phyloP scores from a whole-genome alignment of 139 green algal species.

The Dunaliella primolecta region DNA sequence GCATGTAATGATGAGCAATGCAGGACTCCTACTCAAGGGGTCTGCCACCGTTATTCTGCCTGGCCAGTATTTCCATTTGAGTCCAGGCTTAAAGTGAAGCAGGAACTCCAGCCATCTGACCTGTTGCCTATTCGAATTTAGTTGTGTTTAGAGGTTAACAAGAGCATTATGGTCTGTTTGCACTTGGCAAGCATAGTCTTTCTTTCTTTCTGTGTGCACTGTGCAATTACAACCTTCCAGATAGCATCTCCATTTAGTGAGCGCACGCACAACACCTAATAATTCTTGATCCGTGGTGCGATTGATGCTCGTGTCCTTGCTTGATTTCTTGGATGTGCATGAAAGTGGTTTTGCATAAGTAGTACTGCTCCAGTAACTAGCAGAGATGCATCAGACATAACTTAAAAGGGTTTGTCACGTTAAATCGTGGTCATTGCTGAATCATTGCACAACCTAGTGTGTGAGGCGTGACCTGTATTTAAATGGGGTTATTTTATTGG shows the following conservation, averaged over 20 bases:
- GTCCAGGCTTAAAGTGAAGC: neutral
- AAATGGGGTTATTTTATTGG: too few species aligned
- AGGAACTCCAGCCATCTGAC: neutral
- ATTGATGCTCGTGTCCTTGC: slow-evolving; percentile 20
- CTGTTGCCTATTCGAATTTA: neutral
- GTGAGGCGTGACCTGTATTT: too few species aligned
- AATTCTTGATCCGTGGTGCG: slow-evolving; percentile 27
- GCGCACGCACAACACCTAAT: neutral
- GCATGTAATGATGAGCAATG: too few species aligned
- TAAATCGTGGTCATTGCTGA: too few species aligned
- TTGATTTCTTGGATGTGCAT: slow-evolving; percentile 25
- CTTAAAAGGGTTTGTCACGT: too few species aligned
- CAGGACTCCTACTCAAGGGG: too few species aligned
- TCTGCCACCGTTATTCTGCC: neutral
- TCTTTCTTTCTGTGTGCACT: too few species aligned
- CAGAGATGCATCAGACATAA: slow-evolving; percentile 25
- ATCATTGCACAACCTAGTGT: too few species aligned
- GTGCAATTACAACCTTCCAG: neutral
- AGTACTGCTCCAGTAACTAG: slow-evolving; percentile 24
- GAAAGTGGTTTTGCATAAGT: slow-evolving; percentile 21
- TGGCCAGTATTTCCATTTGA: neutral
- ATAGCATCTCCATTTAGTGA: neutral
- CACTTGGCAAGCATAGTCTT: too few species aligned
- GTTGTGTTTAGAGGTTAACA: neutral
- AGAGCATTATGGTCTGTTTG: neutral